phyloP scores from a whole-genome alignment of 352 stramenopile genomes.

The Detonula confervacea region DNA sequence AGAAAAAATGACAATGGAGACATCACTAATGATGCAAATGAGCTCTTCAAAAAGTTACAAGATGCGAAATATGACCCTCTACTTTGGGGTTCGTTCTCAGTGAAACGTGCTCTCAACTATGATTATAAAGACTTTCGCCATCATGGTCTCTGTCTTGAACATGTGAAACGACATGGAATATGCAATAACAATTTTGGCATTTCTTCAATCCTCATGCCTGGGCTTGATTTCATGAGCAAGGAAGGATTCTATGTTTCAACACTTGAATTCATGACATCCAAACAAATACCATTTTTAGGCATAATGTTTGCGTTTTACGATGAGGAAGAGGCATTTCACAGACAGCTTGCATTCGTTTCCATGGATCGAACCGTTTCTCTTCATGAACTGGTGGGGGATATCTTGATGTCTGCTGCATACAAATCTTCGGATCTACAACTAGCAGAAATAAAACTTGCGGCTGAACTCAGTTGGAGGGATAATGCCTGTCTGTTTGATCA shows the following conservation, averaged over 20 bases:
- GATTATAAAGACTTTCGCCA: slow-evolving; percentile 62
- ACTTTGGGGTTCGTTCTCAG: slow-evolving; percentile 39
- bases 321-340: slow-evolving; percentile 25
- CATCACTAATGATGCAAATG: slow-evolving; percentile 35
- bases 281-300: slow-evolving; percentile 47
- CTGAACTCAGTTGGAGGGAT: slow-evolving; percentile 6
- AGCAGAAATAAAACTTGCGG: slow-evolving; percentile 6
- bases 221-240: slow-evolving; percentile 36
- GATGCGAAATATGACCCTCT: slow-evolving; percentile 44
- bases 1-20: background rate
- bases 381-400: slow-evolving; percentile 8
- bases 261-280: slow-evolving; percentile 37
- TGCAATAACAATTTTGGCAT: slow-evolving; percentile 44
- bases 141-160: background rate
- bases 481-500: slow-evolving; percentile 42
- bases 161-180: background rate
- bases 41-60: slow-evolving; percentile 46
- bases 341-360: slow-evolving; percentile 44
- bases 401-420: slow-evolving; percentile 25
- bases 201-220: slow-evolving; percentile 52
- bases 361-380: slow-evolving; percentile 11
- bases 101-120: slow-evolving; percentile 39
- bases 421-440: slow-evolving; percentile 35
- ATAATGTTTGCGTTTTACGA: slow-evolving; percentile 65
- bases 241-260: slow-evolving; percentile 29